A percentile compares a stretch with the other conserved stretches of the same genome.
Conservation (phyloP, 176 grass and related monocot species). For the Canna indica region DNA sequence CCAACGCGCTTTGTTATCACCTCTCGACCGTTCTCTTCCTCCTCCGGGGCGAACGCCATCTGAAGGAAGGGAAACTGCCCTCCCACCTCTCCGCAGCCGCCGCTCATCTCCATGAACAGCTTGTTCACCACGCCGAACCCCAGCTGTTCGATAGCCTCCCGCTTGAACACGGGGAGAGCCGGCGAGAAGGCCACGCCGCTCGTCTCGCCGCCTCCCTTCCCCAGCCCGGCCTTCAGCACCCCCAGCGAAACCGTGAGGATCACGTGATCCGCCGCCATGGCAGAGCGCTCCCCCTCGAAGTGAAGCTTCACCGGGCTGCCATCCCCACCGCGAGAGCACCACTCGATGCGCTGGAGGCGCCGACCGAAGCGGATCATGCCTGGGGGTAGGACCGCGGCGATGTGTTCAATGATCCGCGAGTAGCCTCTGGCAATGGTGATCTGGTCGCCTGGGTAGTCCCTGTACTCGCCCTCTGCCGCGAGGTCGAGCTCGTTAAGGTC, state of each 20-base stretch:
- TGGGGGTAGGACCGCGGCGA: slow-evolving; percentile 35
- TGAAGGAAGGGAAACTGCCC: slow-evolving; percentile 40
- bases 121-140: slow-evolving; percentile 76
- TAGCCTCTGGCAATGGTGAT: slow-evolving; percentile 71
- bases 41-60: slow-evolving; percentile 29
- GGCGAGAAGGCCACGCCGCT: slow-evolving; percentile 55
- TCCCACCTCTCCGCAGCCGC: background rate
- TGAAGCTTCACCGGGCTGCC: slow-evolving; percentile 39
- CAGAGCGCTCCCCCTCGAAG: slow-evolving; percentile 29
- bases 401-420: slow-evolving; percentile 46
- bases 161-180: slow-evolving; percentile 60
- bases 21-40: background rate
- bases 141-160: slow-evolving; percentile 44
- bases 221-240: slow-evolving; percentile 58
- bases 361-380: slow-evolving; percentile 39
- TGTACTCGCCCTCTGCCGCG: slow-evolving; percentile 72
- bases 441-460: slow-evolving; percentile 74
- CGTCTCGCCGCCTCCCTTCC: slow-evolving; percentile 5
- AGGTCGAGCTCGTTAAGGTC: slow-evolving; percentile 61
- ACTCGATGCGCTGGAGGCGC: slow-evolving; percentile 43
- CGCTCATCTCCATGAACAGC: slow-evolving; percentile 65
- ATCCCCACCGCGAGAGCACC: slow-evolving; percentile 20
- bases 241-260: slow-evolving; percentile 78
- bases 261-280: slow-evolving; percentile 47
- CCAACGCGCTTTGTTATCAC: slow-evolving; percentile 10